Conservation (phyloP, 805 yeast genomes). For the Myxozyma udenii region DNA sequence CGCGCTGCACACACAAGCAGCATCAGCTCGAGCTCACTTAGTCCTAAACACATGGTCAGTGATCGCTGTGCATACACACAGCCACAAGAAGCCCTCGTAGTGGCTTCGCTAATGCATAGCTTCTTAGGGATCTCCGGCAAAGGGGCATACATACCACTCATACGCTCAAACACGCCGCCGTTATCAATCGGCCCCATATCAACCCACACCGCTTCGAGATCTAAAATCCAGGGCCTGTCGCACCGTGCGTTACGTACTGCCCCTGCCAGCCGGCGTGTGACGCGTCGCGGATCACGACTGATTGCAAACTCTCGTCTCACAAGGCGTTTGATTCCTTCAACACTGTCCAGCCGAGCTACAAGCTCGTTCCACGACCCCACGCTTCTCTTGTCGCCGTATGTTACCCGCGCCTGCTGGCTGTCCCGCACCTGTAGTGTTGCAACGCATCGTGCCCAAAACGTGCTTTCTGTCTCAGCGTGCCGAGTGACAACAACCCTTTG, state of each 20-base stretch:
- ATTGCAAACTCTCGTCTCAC: neutral
- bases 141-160: neutral
- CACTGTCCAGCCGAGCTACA: conserved; percentile 1
- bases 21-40: conserved; percentile 71
- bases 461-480: conserved; percentile 48
- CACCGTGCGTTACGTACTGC: neutral
- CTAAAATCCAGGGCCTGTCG: neutral
- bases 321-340: neutral
- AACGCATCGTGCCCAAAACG: conserved; percentile 50
- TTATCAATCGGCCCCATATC: neutral
- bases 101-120: too few relatives aligned
- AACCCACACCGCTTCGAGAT: neutral
- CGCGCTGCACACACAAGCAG: conserved; percentile 74
- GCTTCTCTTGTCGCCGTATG: too few relatives aligned
- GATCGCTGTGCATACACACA: too few relatives aligned
- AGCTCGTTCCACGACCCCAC: conserved; percentile 3
- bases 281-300: neutral
- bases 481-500: conserved; percentile 64
- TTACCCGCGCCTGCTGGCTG: neutral
- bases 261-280: conserved; percentile 19
- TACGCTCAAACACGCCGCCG: neutral
- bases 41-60: conserved; percentile 38
- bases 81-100: too few relatives aligned
- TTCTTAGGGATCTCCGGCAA: neutral
- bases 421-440: conserved; percentile 37